Evolutionary conservation across 345 rosid genomes (phyloP).

Genomic region (Durio zibethinus): DNA sequence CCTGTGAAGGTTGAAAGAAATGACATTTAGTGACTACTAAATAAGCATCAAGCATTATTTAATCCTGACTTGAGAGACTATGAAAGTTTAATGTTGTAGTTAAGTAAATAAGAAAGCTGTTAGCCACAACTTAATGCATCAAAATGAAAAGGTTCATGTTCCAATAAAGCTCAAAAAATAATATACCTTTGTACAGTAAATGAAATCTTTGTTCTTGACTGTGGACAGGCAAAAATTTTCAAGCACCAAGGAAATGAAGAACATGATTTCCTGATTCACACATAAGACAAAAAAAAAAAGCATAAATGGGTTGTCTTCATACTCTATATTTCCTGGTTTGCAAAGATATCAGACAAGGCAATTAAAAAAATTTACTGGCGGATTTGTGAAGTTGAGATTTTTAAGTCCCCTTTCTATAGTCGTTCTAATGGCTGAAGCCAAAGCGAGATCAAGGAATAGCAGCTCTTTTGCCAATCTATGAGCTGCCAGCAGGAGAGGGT

Average conservation of each 20-base stretch:
- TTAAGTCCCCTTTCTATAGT: slow-evolving; percentile 36
- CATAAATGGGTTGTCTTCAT: neutral
- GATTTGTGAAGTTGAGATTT: slow-evolving; percentile 23
- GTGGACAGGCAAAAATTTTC: slow-evolving; percentile 39
- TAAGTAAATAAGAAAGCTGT: neutral
- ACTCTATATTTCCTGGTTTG: neutral
- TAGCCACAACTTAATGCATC: neutral
- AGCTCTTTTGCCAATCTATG: slow-evolving; percentile 33
- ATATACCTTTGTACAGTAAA: slow-evolving; percentile 38
- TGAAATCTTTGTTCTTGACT: slow-evolving; percentile 39
- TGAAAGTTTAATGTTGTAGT: neutral
- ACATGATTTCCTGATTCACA: slow-evolving; percentile 31
- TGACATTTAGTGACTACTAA: neutral
- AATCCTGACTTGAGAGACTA: neutral
- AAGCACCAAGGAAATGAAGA: slow-evolving; percentile 35
- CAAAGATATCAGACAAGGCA: neutral
- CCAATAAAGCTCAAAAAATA: slow-evolving; percentile 13
- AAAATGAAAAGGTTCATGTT: neutral
- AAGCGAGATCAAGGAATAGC: slow-evolving; percentile 41
- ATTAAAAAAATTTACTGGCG: slow-evolving; percentile 15
- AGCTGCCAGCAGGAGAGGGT: slow-evolving; percentile 26
- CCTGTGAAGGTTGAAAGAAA: slow-evolving; percentile 25
- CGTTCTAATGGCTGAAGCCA: slow-evolving; percentile 37
- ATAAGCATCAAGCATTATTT: neutral
- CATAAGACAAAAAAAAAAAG: neutral